Base-by-base conservation (phyloP, 257 asterid genomes). In the Salvia hispanica region DNA sequence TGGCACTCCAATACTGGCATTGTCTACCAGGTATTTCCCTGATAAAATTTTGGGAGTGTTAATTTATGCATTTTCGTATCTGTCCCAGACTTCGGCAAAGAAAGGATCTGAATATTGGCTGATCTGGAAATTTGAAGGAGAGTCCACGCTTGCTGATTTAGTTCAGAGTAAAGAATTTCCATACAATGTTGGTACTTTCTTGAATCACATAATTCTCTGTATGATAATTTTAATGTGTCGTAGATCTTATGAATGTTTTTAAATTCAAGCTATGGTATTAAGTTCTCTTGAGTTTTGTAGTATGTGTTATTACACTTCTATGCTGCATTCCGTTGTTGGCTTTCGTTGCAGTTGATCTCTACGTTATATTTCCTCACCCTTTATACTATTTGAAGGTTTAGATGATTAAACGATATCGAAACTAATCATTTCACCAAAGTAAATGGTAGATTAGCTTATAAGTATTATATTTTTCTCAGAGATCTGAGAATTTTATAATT, bases 121-220 rank as follows among this genome's bases (percentile, higher is more conserved):
- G 43, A 66, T 94, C 21, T 94, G 99, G 99, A 83, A 82, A 71
- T 94, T 71, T 64, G 96, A 94, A 85, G 99, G 99, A 67, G 96
- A 88, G 72, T 50, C 95, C 57, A 94, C 97, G 33, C 97, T 91
- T 66, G 87, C 95, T 70, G 96, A 88, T 84, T 68, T 94, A 56
- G 4, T 91, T 82, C 95, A 82, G 96, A 85, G 93, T 78, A 94
- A 84, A 82, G 97, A 94, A 33, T 94, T 94, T 67, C 96, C 99
- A 58, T 88, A 91, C 82, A 91, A 94, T 84, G 99, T 91, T 75
- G 79, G 99, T 91, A 79, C 77, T 83, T 76, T 67, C 80, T 69
- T 72, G 73, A 64, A 58, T 72, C 70, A 57, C 18, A 40, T 48
- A 14, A 16, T 66, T n/a, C 65, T 59, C 37, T 42, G 44, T 9